Conservation (phyloP, 2,329 filamentous ascomycete species). For the Colletotrichum neosansevieriae region DNA sequence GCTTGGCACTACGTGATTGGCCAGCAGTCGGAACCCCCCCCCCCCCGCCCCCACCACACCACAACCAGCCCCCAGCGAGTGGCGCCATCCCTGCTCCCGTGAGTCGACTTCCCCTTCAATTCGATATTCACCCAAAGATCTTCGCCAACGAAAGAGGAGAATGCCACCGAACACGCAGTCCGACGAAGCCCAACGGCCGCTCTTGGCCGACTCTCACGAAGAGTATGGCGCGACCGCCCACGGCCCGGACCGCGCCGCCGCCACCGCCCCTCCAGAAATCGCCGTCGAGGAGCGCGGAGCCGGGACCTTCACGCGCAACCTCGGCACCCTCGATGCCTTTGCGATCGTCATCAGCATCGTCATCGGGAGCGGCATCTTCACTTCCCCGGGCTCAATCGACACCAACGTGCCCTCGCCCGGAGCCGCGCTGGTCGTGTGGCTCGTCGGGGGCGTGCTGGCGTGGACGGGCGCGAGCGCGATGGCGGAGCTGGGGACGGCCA, state of each 20-base stretch:
- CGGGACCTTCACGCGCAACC: constrained; percentile 56
- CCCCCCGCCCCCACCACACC: neutral
- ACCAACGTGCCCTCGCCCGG: constrained; percentile 73
- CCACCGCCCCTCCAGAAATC: constrained; percentile 18
- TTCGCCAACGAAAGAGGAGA: neutral
- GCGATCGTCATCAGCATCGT: constrained; percentile 73
- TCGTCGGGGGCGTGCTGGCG: constrained; percentile 70
- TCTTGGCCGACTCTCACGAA: constrained; percentile 32
- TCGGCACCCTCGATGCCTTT: constrained; percentile 64
- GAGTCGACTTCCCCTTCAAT: constrained; percentile 12
- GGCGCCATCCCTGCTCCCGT: constrained; percentile 35
- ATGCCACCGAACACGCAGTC: constrained; percentile 21
- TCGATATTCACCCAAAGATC: constrained; percentile 6
- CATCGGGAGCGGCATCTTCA: constrained; percentile 74
- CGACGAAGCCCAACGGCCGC: constrained; percentile 27
- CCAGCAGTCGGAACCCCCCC: too few relatives aligned
- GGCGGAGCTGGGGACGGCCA: constrained; percentile 72
- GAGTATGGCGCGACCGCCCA: constrained; percentile 33
- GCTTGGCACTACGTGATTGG: neutral
- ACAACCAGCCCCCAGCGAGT: neutral
- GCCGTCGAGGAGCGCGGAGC: constrained; percentile 28
- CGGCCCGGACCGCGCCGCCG: constrained; percentile 17
- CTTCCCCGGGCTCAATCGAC: constrained; percentile 72
- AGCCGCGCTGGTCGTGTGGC: constrained; percentile 69
- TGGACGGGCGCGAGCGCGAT: constrained; percentile 74